Conservation (phyloP, 371 early-diverging fungal species). For the Phascolomyces articulosus region DNA sequence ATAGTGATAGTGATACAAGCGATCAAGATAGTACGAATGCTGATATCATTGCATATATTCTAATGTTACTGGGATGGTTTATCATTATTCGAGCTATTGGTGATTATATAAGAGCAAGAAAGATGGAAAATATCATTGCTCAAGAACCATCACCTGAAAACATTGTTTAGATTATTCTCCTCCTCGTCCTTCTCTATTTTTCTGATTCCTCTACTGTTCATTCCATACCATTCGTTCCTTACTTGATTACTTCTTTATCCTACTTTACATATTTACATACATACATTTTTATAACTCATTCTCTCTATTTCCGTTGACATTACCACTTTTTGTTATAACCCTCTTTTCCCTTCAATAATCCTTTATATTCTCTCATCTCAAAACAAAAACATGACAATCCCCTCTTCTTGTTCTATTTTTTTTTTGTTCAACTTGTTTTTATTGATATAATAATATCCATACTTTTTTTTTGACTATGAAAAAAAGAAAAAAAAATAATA, state of each 20-base stretch:
- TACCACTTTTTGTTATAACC: too few relatives aligned
- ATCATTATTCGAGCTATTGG: constrained; percentile 58
- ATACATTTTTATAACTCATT: too few relatives aligned
- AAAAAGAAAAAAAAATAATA: background rate
- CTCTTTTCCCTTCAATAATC: too few relatives aligned
- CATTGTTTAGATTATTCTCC: constrained; percentile 19
- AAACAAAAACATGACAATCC: too few relatives aligned
- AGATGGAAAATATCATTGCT: constrained; percentile 53
- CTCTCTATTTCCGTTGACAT: too few relatives aligned
- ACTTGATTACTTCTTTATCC: background rate
- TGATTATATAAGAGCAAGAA: constrained; percentile 52
- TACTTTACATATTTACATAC: too few relatives aligned
- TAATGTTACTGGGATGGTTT: constrained; percentile 65
- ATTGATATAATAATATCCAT: background rate
- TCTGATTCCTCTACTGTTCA: background rate
- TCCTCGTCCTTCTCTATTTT: background rate
- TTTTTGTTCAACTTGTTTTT: background rate
- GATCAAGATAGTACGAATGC: constrained; percentile 27
- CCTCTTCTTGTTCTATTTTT: too few relatives aligned
- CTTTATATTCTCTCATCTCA: too few relatives aligned
- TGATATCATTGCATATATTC: constrained; percentile 44
- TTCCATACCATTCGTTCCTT: background rate
- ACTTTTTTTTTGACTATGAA: background rate
- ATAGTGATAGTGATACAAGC: constrained; percentile 17
- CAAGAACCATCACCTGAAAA: constrained; percentile 36